Base-by-base conservation (phyloP, 106 monocot genomes). In the Dioscorea dumetorum region DNA sequence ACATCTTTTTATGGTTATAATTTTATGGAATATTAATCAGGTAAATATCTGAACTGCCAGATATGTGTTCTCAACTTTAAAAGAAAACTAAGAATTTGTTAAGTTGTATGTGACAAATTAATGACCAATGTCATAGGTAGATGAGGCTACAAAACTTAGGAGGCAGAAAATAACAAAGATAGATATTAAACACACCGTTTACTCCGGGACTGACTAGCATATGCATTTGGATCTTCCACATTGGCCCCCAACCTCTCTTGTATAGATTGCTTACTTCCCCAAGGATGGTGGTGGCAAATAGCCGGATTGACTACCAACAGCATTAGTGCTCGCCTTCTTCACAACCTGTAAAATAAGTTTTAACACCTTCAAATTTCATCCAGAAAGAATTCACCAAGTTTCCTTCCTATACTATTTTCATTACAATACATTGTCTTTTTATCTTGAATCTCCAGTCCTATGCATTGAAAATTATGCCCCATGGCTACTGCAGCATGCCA, bases 201-300 rank as follows among this genome's bases (percentile, higher is more conserved):
- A 57, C 53, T 83, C 13, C 24, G 62, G 48, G 58, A 50, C 34
- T 52, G 62, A 11, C 33, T 68, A 20, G 67, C 80, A 65, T 70
- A 62, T 5, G 34, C 68, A 59, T 52, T 19, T 9, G 64, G 57
- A 57, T 60, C 57, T 0, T 67, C 78, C 19, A 72, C 28, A 49
- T 63, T 81, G 67, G 28, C 73, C 56, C 80, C 80, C 61, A 83
- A 73, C 66, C 90, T 86, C 33, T 83, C 90, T 71, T 73, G 83
- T 13, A 86, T 24, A 11, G 85, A 57, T 63, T 76, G 62, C 69
- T 83, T 90, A 24, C 56, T 66, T 4, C 73, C n/a, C 90, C 12
- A 74, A 75, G 0, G 64, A 78, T 63, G 69, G 57, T 48, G 34
- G 76, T 67, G 72, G 50, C 48, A 33, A 17, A 28, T 70, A 57